Percentiles rank a stretch among this genome's conserved stretches.
Conservation (phyloP, 371 early-diverging fungal species). For the Mortierella sp. region DNA sequence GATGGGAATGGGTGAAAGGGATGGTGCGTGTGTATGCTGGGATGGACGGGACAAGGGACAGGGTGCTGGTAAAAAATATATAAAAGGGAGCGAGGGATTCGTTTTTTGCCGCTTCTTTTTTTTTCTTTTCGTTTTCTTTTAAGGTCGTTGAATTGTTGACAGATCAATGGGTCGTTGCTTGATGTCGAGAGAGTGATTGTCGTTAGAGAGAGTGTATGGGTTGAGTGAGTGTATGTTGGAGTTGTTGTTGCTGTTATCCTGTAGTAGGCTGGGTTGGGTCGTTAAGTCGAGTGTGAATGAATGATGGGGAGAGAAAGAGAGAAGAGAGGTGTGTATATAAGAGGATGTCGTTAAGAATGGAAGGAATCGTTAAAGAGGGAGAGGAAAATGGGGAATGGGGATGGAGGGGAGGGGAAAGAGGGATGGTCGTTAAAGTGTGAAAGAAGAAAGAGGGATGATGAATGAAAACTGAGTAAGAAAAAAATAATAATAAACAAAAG, state of each 20-base stretch:
- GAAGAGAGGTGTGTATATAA: background rate
- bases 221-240: background rate
- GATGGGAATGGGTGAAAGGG: background rate
- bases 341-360: background rate
- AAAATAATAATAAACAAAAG: background rate
- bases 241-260: background rate
- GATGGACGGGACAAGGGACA: background rate
- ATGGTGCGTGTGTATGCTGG: too few species aligned
- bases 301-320: too few species aligned
- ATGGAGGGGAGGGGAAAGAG: background rate
- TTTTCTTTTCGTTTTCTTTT: background rate
- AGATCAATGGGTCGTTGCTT: background rate
- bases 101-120: background rate
- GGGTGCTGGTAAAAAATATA: background rate
- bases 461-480: background rate
- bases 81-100: background rate
- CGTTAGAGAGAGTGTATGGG: background rate
- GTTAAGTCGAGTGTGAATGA: background rate
- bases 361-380: background rate
- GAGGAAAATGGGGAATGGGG: background rate
- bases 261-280: slow-evolving; percentile 15
- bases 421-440: background rate
- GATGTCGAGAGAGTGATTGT: slow-evolving; percentile 6
- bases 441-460: background rate
- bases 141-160: background rate